Percentiles rank a stretch among this genome's conserved stretches.
phyloP scores from a whole-genome alignment of 352 stramenopile species.

The Pilasporangium apinafurcum region DNA sequence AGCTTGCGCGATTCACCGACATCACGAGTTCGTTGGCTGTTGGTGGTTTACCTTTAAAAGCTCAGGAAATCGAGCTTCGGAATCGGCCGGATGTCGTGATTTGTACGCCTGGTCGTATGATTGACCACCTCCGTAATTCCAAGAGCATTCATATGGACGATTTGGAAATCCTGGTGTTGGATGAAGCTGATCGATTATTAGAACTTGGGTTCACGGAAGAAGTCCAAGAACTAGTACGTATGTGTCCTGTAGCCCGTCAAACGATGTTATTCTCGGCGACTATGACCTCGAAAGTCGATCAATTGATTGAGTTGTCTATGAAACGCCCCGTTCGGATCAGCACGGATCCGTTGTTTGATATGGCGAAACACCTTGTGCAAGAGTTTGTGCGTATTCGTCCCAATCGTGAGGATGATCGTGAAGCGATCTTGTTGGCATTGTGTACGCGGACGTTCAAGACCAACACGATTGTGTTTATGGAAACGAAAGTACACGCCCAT shows the following conservation, averaged over 20 bases:
- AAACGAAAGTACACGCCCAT: conserved; percentile 96
- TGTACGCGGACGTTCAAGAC: conserved; percentile 93
- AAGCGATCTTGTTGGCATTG: conserved; percentile 94
- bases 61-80: conserved; percentile 95
- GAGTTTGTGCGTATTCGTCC: conserved; percentile 97
- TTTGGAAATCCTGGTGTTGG: conserved; percentile 95
- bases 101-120: conserved; percentile 96
- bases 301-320: conserved; percentile 95
- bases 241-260: conserved; percentile 93
- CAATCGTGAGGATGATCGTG: conserved; percentile 88
- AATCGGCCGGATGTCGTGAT: conserved; percentile 96
- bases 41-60: conserved; percentile 86
- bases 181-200: conserved; percentile 94
- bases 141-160: conserved; percentile 96
- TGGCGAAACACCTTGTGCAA: conserved; percentile 95
- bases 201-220: conserved; percentile 99
- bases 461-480: conserved; percentile 99
- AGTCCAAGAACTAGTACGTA: conserved; percentile 93
- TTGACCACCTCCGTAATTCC: conserved; percentile 98
- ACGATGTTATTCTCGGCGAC: conserved; percentile 99
- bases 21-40: conserved; percentile 92
- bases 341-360: conserved; percentile 92
- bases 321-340: conserved; percentile 95
- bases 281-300: conserved; percentile 96
- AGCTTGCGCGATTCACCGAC: conserved; percentile 94